Base-by-base conservation (phyloP, 345 rosid species). In the Excoecaria cochinchinensis region DNA sequence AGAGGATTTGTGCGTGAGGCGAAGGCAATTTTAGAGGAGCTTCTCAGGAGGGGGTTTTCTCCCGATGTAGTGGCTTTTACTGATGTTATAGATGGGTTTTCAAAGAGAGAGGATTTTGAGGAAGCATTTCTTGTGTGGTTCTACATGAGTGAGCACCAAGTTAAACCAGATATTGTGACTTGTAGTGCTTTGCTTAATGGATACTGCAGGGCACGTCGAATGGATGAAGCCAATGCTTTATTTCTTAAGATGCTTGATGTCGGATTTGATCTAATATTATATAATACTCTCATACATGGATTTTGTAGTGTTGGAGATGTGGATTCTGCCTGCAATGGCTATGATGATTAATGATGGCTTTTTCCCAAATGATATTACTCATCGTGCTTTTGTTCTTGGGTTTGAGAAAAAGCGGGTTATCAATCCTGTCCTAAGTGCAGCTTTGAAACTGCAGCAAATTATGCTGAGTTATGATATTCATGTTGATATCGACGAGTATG, bases 171-270 rank as follows among this genome's bases (percentile, higher is more conserved):
- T 78, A 82, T 84, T 39, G 84, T 84, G 69, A 82, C 89, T 15
- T 84, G 89, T 75, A 86, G 85, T 71, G 87, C 88, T 25, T 77
- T 86, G 31, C 80, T 88, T 70, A 85, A 80, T 72, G 89, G 89
- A 38, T 86, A 84, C 50, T 86, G 89, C 74, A 84, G 53, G 80
- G 85, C 73, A 12, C 59, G 58, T 50, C 84, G 82, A 64, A 84
- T 86, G 84, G 76, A 79, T 1, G 83, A 86, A 58, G 88, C 88
- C 64, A 82, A 81, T 19, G 73, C 48, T 62, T 69, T 83, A 77
- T 86, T 88, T 77, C 57, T 59, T 60, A 83, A 75, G 82, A 79
- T 88, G 82, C 80, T 88, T 77, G 83, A 84, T 63, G 70, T 51
- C 1, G 89, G 91, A 40, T 48, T 84, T 62, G 88, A 84, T 69